These are phyloP conservation scores for Fusarium torreyae DNA, from an alignment of 2,329 filamentous ascomycete genomes.

Conservation along the genomic window DNA sequence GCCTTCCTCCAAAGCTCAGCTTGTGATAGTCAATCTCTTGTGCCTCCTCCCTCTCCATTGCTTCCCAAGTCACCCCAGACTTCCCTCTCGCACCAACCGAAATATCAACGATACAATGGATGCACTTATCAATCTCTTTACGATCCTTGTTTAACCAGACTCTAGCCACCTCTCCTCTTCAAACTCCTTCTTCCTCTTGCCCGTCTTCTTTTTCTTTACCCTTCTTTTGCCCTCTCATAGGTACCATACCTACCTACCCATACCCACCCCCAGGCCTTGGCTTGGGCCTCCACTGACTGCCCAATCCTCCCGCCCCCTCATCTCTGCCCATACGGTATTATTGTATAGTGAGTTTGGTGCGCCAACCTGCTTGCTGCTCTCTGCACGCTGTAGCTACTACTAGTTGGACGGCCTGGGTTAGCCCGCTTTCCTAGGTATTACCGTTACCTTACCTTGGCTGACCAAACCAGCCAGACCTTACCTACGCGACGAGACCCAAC, in stretches of 20 bases:
- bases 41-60: constrained; percentile 3
- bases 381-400: constrained; percentile 9
- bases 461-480: constrained; percentile 3
- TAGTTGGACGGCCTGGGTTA: constrained; percentile 29
- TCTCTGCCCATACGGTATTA: constrained; percentile 21
- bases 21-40: constrained; percentile 18
- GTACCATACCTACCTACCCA: constrained; percentile 9
- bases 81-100: constrained; percentile 3
- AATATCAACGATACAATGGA: constrained; percentile 13
- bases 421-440: constrained; percentile 10
- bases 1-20: background rate
- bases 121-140: constrained; percentile 15
- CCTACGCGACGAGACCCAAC: constrained; percentile 38
- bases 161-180: constrained; percentile 11
- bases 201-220: constrained; percentile 8
- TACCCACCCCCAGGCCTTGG: constrained; percentile 46
- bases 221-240: constrained; percentile 25
- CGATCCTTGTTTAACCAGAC: constrained; percentile 3
- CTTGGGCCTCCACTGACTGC: constrained; percentile 50
- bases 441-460: constrained; percentile 4
- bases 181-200: background rate
- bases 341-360: constrained; percentile 13
- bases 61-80: background rate
- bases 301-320: constrained; percentile 47
- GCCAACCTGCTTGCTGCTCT: constrained; percentile 20